Conservation (phyloP, 2,329 filamentous ascomycete genomes). For the Hymenoscyphus salicellus region DNA sequence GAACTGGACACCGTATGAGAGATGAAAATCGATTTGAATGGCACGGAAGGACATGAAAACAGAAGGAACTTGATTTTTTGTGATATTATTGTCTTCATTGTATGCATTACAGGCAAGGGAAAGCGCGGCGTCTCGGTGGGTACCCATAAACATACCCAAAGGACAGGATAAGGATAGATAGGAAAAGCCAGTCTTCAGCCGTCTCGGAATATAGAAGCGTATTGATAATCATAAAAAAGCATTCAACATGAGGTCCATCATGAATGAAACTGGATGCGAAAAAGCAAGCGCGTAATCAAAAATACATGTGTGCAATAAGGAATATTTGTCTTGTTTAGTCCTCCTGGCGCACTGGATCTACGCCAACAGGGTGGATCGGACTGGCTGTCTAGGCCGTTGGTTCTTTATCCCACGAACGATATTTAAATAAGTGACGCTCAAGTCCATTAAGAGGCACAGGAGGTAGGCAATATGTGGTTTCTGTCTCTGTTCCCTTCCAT, state of each 20-base stretch:
- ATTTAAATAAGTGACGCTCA: conserved; percentile 39
- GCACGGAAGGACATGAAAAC: neutral
- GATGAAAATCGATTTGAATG: neutral
- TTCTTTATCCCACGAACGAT: conserved; percentile 40
- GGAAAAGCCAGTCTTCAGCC: neutral
- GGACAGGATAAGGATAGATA: neutral
- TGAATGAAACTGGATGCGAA: too few species aligned
- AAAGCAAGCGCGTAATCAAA: too few species aligned
- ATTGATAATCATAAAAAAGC: too few species aligned
- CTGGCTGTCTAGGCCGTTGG: conserved; percentile 40
- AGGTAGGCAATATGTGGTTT: conserved; percentile 41
- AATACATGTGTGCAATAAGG: too few species aligned
- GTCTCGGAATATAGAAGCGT: too few species aligned
- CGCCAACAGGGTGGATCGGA: conserved; percentile 40
- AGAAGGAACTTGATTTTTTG: neutral
- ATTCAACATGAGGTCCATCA: too few species aligned
- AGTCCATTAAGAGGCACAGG: conserved; percentile 37
- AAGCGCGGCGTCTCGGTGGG: neutral
- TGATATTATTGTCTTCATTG: neutral
- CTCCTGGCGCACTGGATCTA: conserved; percentile 38
- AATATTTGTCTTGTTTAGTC: conserved; percentile 40
- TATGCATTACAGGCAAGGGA: neutral
- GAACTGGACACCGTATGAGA: conserved; percentile 4
- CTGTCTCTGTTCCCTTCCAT: neutral
- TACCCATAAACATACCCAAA: neutral